phyloP scores from a whole-genome alignment of 306 rosid species.

The Cicer arietinum region DNA sequence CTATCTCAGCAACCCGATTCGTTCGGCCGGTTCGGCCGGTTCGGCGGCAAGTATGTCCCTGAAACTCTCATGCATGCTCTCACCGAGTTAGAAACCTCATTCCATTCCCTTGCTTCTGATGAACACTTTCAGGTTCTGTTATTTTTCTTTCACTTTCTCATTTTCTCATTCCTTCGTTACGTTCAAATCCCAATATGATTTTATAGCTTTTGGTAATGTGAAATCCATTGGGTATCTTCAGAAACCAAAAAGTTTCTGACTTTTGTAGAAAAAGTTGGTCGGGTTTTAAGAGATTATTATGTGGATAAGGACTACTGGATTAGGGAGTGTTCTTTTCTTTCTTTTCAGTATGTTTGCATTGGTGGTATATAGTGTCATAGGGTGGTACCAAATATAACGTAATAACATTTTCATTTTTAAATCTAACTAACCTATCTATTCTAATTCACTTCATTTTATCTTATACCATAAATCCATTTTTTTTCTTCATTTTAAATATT shows the following conservation, averaged over 20 bases:
- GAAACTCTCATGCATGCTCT: slow-evolving; percentile 87
- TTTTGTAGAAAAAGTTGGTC: not conserved
- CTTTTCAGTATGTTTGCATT: not conserved
- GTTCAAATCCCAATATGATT: not conserved
- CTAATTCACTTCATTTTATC: too few species aligned
- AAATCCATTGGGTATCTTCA: not conserved
- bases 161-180: not conserved
- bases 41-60: slow-evolving; percentile 90
- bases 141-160: not conserved
- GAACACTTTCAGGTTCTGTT: slow-evolving; percentile 65
- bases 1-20: slow-evolving; percentile 70
- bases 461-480: too few species aligned
- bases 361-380: too few species aligned
- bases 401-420: too few species aligned
- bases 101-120: slow-evolving; percentile 63
- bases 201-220: not conserved
- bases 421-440: too few species aligned
- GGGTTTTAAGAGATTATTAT: not conserved
- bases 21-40: slow-evolving; percentile 77
- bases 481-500: too few species aligned
- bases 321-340: not conserved
- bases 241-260: not conserved
- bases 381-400: too few species aligned
- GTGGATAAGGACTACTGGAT: too few species aligned
- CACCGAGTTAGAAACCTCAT: slow-evolving; percentile 77